Conservation (phyloP, 805 yeast genomes). For the Torulaspora maleeae region DNA sequence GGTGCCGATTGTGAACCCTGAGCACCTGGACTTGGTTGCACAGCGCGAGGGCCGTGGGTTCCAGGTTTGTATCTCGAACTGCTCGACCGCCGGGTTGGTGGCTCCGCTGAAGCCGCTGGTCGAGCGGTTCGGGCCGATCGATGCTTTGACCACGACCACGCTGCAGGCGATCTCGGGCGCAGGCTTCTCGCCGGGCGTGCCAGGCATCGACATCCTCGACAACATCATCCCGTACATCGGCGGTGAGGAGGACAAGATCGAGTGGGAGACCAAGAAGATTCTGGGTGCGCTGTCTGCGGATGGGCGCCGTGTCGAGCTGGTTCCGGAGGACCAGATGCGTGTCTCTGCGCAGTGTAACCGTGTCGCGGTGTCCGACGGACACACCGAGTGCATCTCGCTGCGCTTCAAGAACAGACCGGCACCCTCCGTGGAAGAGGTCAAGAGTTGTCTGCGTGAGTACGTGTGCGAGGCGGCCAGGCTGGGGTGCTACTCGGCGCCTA, state of each 20-base stretch:
- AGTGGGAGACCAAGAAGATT: constrained; percentile 96
- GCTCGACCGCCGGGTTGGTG: constrained; percentile 97
- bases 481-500: constrained; percentile 89
- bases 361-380: constrained; percentile 96
- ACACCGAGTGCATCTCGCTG: constrained; percentile 89
- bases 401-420: constrained; percentile 77
- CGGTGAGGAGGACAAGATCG: constrained; percentile 98
- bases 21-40: constrained; percentile 73
- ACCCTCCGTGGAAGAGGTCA: constrained; percentile 79
- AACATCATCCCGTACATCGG: constrained; percentile 91
- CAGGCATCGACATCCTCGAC: constrained; percentile 91
- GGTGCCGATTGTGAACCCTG: constrained; percentile 93
- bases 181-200: constrained; percentile 96
- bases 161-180: constrained; percentile 98
- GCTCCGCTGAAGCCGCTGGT: constrained; percentile 95
- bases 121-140: constrained; percentile 86
- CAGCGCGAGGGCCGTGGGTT: constrained; percentile 55
- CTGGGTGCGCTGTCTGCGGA: constrained; percentile 57
- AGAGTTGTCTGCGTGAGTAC: constrained; percentile 63
- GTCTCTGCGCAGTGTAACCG: constrained; percentile 97
- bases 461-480: constrained; percentile 75
- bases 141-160: constrained; percentile 81
- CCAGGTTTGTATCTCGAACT: constrained; percentile 92
- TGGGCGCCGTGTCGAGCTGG: constrained; percentile 51
- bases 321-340: constrained; percentile 64